Evolutionary conservation across 108 stramenopile genomes (phyloP), one percentile per base, ranked within the genome.

Genomic region (Chaetoceros tenuissimus): DNA sequence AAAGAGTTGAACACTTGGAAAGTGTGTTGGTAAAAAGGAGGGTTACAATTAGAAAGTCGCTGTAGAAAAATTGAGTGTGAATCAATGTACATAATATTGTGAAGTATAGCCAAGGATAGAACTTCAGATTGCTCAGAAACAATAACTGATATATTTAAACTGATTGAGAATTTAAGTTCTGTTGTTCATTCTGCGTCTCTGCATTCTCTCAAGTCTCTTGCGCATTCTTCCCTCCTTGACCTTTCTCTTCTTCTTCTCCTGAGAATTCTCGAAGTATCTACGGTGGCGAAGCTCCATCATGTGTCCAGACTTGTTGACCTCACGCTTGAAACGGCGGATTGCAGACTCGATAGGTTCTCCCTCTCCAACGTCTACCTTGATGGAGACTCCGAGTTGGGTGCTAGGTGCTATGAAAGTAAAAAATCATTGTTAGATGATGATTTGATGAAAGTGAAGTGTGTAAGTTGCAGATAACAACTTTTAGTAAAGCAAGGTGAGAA

Each of bases 231-330:
- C 89, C 73, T 94, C 85, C 64, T 87, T 87, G 64, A 87, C 67
- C 87, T 94, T 92, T 55, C 87, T 70, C 82, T 89, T 94, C 68
- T 74, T 82, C 55, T 78, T 73, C 69, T 94, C 85, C 61, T 91
- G 94, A 22, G 80, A 70, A 53, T 85, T 91, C 67, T 94, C 93
- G 65, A 89, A 89, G 74, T 85, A 84, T 27, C 89, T 80, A 63
- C 79, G 78, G 76, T 82, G 71, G 47, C 89, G 85, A 24, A 94
- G 74, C 55, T 90, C 89, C 75, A 89, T 89, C 66, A 94, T 72
- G 57, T 94, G 93, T 29, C 89, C 89, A 55, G 81, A 84, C 60
- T 91, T 89, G 87, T 81, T 91, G 24, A 92, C 85, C 59, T 86
- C 87, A 23, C 85, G 80, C 69, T 87, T 92, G 91, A 92, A 92